These are phyloP conservation scores for Globisporangium megalacanthum DNA, from an alignment of 352 stramenopile species.

Conservation along the genomic window DNA sequence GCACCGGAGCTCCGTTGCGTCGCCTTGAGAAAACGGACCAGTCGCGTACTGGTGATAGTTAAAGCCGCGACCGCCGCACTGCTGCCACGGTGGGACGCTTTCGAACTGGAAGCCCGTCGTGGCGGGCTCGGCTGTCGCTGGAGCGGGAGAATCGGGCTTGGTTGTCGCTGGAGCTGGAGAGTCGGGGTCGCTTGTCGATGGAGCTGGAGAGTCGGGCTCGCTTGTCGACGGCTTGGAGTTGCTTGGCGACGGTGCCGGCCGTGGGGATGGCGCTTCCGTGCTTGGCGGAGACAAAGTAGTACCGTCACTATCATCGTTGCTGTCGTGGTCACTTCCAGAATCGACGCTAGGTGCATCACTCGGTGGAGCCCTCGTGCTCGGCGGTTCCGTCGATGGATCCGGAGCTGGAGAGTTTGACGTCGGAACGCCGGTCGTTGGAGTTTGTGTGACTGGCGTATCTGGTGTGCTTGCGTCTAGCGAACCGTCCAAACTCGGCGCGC, in stretches of 20 bases:
- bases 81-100: constrained; percentile 15
- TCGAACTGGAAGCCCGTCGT: constrained; percentile 6
- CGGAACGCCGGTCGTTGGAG: not conserved
- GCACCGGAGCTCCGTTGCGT: constrained; percentile 19
- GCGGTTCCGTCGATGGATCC: not conserved
- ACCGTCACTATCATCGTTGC: not conserved
- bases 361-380: not conserved
- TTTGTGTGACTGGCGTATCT: not conserved
- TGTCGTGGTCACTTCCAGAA: not conserved
- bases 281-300: not conserved
- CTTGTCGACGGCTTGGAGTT: not conserved
- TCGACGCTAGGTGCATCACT: not conserved
- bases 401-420: not conserved
- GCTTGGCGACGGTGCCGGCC: not conserved
- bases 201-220: not conserved
- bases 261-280: not conserved
- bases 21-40: constrained; percentile 4
- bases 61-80: constrained; percentile 25
- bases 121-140: not conserved
- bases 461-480: not conserved
- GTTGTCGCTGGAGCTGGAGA: not conserved
- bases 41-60: constrained; percentile 24
- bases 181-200: not conserved
- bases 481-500: not conserved
- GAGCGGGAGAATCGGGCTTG: not conserved